Evolutionary conservation across 208 protist species (phyloP), one percentile per base, ranked within the genome.

Genomic region (Trypanosoma congolense): DNA sequence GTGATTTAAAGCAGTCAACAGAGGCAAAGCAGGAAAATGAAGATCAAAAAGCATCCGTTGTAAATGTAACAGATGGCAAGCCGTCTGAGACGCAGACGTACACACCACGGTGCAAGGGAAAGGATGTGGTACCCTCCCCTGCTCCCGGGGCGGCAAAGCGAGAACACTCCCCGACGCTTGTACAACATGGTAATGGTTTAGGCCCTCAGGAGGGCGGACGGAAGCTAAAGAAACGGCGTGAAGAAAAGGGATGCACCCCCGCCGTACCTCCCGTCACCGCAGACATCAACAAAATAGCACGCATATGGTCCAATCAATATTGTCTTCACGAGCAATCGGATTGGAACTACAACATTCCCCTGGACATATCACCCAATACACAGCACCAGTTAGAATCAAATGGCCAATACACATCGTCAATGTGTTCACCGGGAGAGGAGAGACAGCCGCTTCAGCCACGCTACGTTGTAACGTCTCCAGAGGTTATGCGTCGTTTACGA

Each of bases 311-410:
- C 9, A 30, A 31, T 25, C 45, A 54, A 19, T 40, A 61, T 31
- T 61, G 47, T 26, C 38, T 68, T 9, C 52, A 47, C 36, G 61
- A 68, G 30, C 46, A 53, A 8, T 60, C 61, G 4, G 40, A 58
- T 18, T 68, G 61, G 61, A 61, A 61, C 30, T 68, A 56, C 38
- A 36, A 50, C 29, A 29, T 68, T 5, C 54, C 54, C 12, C 29
- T 65, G 30, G 30, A 19, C 16, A 22, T n/a, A 31, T 2, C 10
- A 14, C 31, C 16, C 24, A 16, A 22, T 16, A 51, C 49, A 38
- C 42, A 50, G 4, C 43, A 22, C 2, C 43, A 44, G 33, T 30
- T 45, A 9, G 59, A n/a, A n/a, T n/a, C n/a, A 35, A 45, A 33
- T 9, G 26, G 44, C 14, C 31, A n/a, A n/a, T n/a, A n/a, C n/a